Percentiles rank a stretch among this genome's conserved stretches.
Evolutionary conservation across 1,284 basidiomycete genomes (phyloP).

Genomic region (Veloboletus limbatus): DNA sequence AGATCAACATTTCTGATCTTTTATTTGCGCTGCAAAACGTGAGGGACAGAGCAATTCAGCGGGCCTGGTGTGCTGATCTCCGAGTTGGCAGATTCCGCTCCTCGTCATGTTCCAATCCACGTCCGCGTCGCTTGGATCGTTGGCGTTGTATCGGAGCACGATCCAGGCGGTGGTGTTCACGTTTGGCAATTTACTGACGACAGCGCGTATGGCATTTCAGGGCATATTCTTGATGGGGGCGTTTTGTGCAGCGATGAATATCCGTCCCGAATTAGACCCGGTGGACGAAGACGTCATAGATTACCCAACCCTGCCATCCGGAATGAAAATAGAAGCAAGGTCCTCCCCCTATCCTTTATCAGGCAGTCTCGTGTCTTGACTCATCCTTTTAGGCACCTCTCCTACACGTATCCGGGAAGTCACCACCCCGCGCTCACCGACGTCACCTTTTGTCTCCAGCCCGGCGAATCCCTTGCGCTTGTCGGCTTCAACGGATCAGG

Average conservation of each 20-base stretch:
- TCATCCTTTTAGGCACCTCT: conserved; percentile 51
- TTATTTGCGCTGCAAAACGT: conserved; percentile 67
- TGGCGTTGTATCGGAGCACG: conserved; percentile 73
- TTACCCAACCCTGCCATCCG: conserved; percentile 48
- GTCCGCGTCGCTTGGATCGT: conserved; percentile 70
- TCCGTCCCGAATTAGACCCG: conserved; percentile 67
- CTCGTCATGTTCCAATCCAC: conserved; percentile 68
- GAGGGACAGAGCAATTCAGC: too few species aligned
- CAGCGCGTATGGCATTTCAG: conserved; percentile 69
- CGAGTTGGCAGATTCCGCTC: conserved; percentile 59
- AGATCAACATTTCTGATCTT: conserved; percentile 61
- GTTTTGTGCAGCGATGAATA: conserved; percentile 68
- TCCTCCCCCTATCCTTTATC: conserved; percentile 34
- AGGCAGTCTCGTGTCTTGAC: conserved; percentile 8
- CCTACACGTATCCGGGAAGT: conserved; percentile 75
- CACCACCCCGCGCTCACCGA: conserved; percentile 61
- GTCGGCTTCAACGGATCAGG: conserved; percentile 82
- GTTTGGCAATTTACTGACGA: conserved; percentile 56
- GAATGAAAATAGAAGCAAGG: conserved; percentile 71
- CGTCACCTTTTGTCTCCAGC: conserved; percentile 63
- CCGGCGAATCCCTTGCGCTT: conserved; percentile 78
- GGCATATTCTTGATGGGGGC: conserved; percentile 80
- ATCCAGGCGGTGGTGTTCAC: conserved; percentile 70
- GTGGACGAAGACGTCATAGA: conserved; percentile 44
- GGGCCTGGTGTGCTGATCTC: conserved; percentile 11